Evolutionary conservation across 1,139 yeast genomes (phyloP), one percentile per base, ranked within the genome.

Genomic region (Lodderomyces metapsilosis): DNA sequence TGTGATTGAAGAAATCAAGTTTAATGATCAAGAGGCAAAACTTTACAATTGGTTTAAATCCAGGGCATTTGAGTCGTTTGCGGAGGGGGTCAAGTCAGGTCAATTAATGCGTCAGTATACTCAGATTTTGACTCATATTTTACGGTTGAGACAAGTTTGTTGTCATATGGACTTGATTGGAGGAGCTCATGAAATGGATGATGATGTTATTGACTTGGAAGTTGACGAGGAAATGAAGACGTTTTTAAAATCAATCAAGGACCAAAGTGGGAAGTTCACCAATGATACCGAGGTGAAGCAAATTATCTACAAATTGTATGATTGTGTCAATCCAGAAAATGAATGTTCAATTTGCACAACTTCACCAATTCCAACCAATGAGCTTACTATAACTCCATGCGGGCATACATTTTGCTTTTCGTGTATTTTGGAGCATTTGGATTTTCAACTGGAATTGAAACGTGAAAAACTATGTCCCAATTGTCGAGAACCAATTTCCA

Each of bases 261-360:
- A 52, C 17, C 39, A 43, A 4, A 44, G 46, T 9, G 74, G 64
- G 31, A 71, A 66, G 41, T 64, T 77, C 34, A 48, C 53, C 36
- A 66, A 59, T 49, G 68, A 64, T 39, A 57, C 59, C 23, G 68
- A 59, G 38, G 55, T 63, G 37, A 60, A 61, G 25, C 51, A 59
- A 41, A 48, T 48, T 28, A 66, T 58, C 62, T 72, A 53, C 37
- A 42, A 49, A 34, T 40, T 64, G 16, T 58, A 56, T 40, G 48
- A 49, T 1, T 53, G 49, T 33, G 44, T 61, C n/a, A 62, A 66
- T 4, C 66, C 62, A n/a, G 73, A 72, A 3, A 61, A 79, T 1
- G 96, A 89, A 58, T 91, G 98, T 55, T 81, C 95, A 0, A 87
- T 91, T 22, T 91, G 98, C 58, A 83, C 94, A 0, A 71, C 76